Evolutionary conservation across 139 green algal species (phyloP), one percentile per base, ranked within the genome.

Genomic region (Volvox reticuliferus): DNA sequence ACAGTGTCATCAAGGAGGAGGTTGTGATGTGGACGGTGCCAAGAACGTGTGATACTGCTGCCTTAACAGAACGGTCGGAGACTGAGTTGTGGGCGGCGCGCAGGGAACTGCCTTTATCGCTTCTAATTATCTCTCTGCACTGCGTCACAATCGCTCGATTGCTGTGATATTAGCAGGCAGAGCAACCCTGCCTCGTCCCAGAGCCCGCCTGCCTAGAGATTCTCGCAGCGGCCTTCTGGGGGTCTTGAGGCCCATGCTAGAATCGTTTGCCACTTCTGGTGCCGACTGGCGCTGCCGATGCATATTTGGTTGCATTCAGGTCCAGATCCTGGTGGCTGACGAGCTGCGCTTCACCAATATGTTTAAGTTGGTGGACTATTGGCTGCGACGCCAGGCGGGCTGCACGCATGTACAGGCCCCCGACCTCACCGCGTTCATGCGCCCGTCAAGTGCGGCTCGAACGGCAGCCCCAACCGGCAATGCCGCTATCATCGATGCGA

Each of bases 271-370:
- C n/a, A 28, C 22, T 32, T 75, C 67, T 26, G 6, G 67, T 75
- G 6, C 67, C 67, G 9, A 14, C 22, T 28, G 22, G 24, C 22
- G 67, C 24, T 75, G 6, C 67, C 6, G 67, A 12, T 75, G 22
- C 22, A 28, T 26, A 12, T 28, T 75, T 26, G 67, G 24, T 75
- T 75, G 6, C 67, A 2, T 26, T 75, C 87, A 86, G 75, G 87
- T 91, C 68, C 87, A 91, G 62, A 26, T 37, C 14, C 87, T 91
- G 35, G 50, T 69, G 35, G 44, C 81, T 21, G 75, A 86, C 24
- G 87, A 91, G 55, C 55, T 91, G 16, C 76, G 87, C 76, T 91
- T 91, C 87, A 91, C 87, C 20, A 22, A 86, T 77, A 79, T 86
- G 32, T 83, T 50, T 75, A 44, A 50, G 3, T 21, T 91, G 76